Base-by-base conservation (phyloP, 2,329 filamentous ascomycete genomes). In the Xylaria digitata region DNA sequence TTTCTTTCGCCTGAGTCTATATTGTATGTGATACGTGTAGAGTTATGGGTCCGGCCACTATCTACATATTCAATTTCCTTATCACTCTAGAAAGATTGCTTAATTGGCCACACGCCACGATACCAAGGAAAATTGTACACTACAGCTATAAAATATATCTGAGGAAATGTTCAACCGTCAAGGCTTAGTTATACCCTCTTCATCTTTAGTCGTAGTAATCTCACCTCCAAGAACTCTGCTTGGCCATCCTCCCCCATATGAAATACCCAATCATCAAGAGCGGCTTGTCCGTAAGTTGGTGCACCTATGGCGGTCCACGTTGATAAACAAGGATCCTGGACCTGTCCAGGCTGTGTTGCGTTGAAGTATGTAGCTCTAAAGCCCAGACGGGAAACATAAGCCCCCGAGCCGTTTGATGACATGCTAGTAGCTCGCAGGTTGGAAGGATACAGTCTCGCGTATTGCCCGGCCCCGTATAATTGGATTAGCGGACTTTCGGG, bases 231-330 rank as follows among this genome's bases (percentile, higher is more conserved):
- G 4, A 17, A 26, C 26, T 63, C 32, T 0, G 61, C 69, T n/a
- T 40, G 40, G 1, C 67, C 67, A 43, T 68, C 63, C 49, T 71
- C 70, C 15, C 61, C 32, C 63, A 71, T 68, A 17, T 66, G 48
- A 32, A 70, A 70, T 13, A 70, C 69, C 67, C 67, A 71, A 19
- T 71, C 67, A 57, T 71, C 70, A 6, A 70, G 45, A 37, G 65
- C 56, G 5, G 63, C 57, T 11, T 46, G 50, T 6, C 67, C 67
- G 45, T 68, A 71, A 3, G 49, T 32, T 7, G 63, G 65, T 13
- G 62, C 57, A 1, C 65, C 70, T 13, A 70, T 30, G 11, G 65
- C 63, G 11, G 68, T 70, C 68, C 67, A 70, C 9, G 62, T 48
- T 5, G 23, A 32, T 2, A 71, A 40, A 57, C 70, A 66, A 11